Evolutionary conservation across 768 basidiomycete genomes (phyloP).

Genomic region (Lactarius hengduanensis): DNA sequence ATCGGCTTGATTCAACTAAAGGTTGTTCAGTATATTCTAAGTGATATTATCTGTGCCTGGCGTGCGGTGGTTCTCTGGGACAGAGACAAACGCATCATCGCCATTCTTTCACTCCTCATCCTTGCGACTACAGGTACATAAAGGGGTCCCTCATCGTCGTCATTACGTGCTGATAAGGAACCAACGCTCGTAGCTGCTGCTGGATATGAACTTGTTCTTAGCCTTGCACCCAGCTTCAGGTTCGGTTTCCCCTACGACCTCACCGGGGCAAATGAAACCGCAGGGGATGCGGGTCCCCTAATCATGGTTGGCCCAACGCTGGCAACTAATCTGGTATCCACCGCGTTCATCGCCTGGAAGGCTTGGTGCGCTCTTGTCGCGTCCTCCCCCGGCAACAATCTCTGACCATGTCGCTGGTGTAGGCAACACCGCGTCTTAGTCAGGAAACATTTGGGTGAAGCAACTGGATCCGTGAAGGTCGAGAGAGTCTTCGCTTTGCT

Average conservation of each 20-base stretch:
- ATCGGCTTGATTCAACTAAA: too few species aligned
- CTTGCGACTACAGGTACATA: not conserved
- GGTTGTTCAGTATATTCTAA: too few species aligned
- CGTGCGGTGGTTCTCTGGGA: slow-evolving; percentile 4
- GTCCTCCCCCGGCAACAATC: not conserved
- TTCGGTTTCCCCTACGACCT: not conserved
- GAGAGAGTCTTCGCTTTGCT: too few species aligned
- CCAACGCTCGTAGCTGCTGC: not conserved
- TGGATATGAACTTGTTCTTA: not conserved
- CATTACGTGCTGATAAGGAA: too few species aligned
- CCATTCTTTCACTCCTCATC: not conserved
- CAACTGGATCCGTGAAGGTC: not conserved
- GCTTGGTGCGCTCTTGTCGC: not conserved
- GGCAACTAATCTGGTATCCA: not conserved
- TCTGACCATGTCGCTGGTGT: not conserved
- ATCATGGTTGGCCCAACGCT: slow-evolving; percentile 1
- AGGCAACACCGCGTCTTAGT: slow-evolving; percentile 3
- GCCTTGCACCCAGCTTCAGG: too few species aligned
- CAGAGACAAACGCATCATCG: not conserved
- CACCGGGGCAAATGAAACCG: too few species aligned
- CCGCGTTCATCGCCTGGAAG: not conserved
- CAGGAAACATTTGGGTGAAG: slow-evolving; percentile 1
- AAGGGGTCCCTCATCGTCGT: not conserved
- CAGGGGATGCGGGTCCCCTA: not conserved
- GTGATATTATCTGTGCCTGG: not conserved